These are phyloP conservation scores for Leishmania braziliensis DNA, from an alignment of 208 protist species.

Conservation along the genomic window DNA sequence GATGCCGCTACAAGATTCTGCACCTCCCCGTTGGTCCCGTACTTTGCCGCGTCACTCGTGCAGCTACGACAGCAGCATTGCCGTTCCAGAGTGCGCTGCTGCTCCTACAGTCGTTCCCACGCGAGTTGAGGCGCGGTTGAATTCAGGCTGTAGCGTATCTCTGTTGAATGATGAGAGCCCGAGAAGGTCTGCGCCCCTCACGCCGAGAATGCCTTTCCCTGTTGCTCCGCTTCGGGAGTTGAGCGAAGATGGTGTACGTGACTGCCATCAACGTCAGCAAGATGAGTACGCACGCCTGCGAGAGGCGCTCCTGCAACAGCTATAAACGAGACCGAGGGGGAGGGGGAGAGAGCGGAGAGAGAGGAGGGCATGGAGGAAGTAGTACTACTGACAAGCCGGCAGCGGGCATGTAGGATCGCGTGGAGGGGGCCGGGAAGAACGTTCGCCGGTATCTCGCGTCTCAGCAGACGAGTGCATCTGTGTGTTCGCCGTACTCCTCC, in stretches of 20 bases:
- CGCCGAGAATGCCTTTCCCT: not conserved
- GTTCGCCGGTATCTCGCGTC: not conserved
- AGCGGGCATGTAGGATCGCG: not conserved
- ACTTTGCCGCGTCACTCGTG: conserved; percentile 28
- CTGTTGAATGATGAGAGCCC: not conserved
- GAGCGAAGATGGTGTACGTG: not conserved
- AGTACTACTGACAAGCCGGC: not conserved
- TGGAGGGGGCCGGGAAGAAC: not conserved
- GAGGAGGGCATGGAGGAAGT: not conserved
- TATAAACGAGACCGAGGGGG: not conserved
- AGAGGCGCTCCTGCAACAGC: conserved; percentile 28
- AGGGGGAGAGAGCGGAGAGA: not conserved
- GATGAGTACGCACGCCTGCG: conserved; percentile 25
- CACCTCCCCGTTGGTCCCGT: conserved; percentile 29
- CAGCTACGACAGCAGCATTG: conserved; percentile 24
- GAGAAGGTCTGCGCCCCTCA: not conserved
- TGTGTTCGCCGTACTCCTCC: not conserved
- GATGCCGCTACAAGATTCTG: not conserved
- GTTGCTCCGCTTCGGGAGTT: not conserved
- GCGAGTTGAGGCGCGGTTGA: not conserved
- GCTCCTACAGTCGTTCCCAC: not conserved
- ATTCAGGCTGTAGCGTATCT: not conserved
- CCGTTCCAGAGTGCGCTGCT: not conserved
- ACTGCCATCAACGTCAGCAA: not conserved
- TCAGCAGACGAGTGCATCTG: not conserved